These are phyloP conservation scores for Thermomyces lanuginosus DNA, from an alignment of 2,329 filamentous ascomycete genomes.

Conservation along the genomic window DNA sequence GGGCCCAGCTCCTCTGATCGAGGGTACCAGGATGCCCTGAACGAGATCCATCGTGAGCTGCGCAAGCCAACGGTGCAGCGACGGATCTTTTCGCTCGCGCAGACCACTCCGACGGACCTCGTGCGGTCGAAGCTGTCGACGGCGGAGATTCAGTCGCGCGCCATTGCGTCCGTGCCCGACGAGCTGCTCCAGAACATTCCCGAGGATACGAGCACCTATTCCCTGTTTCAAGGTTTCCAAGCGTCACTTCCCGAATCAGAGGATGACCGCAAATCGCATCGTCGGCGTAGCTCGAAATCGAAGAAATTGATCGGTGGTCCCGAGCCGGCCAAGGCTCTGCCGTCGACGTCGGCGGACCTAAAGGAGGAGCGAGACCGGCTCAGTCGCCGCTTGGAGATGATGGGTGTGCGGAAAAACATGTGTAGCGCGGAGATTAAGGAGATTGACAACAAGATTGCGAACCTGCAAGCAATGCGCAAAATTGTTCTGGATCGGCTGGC, in stretches of 20 bases:
- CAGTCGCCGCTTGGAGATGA: constrained; percentile 76
- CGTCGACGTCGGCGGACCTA: constrained; percentile 54
- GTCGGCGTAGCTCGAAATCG: constrained; percentile 54
- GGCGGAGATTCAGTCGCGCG: constrained; percentile 84
- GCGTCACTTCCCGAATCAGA: constrained; percentile 63
- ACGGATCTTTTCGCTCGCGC: constrained; percentile 78
- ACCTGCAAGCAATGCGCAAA: constrained; percentile 79
- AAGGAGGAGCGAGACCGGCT: constrained; percentile 66
- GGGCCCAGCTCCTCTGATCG: constrained; percentile 42
- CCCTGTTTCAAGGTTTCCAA: constrained; percentile 90
- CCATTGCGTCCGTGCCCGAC: constrained; percentile 73
- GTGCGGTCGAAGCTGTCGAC: constrained; percentile 83
- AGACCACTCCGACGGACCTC: constrained; percentile 82
- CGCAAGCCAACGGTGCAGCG: constrained; percentile 70
- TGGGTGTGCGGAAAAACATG: constrained; percentile 91
- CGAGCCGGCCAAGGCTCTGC: constrained; percentile 40
- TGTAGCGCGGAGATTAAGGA: constrained; percentile 89
- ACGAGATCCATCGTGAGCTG: constrained; percentile 76
- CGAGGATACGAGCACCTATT: constrained; percentile 71
- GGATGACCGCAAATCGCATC: constrained; percentile 50
- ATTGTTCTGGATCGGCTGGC: constrained; percentile 81
- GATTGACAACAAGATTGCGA: constrained; percentile 92
- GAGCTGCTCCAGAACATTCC: constrained; percentile 81
- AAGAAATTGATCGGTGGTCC: constrained; percentile 52
- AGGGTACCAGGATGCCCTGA: constrained; percentile 77